Evolutionary conservation across 208 protist genomes (phyloP).

Genomic region (Acanthamoeba rhysodes): DNA sequence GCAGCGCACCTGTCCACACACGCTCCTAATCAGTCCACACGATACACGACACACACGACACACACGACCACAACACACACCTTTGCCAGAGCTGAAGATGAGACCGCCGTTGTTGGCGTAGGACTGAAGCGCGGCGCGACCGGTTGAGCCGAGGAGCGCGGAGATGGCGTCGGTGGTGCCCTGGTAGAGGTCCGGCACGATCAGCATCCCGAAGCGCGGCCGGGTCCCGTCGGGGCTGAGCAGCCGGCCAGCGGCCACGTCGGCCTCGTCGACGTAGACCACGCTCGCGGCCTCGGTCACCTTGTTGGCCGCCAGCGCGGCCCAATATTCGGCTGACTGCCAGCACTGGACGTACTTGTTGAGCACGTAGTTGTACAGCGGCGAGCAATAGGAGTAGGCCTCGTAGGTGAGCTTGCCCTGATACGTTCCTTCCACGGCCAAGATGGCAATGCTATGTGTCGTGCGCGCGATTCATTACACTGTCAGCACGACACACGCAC

Average conservation of each 20-base stretch:
- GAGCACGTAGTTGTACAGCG: slow-evolving; percentile 74
- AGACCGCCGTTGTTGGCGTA: slow-evolving; percentile 64
- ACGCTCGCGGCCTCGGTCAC: slow-evolving; percentile 59
- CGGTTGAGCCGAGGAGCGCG: not conserved
- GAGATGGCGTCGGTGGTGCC: slow-evolving; percentile 33
- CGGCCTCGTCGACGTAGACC: slow-evolving; percentile 50
- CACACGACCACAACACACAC: not conserved
- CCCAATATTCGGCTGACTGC: slow-evolving; percentile 48
- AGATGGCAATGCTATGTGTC: slow-evolving; percentile 74
- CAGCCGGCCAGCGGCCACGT: not conserved
- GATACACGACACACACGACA: not conserved
- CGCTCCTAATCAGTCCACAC: too few relatives aligned
- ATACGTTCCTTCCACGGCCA: slow-evolving; percentile 64
- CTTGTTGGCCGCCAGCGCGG: slow-evolving; percentile 1
- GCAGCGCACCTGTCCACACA: slow-evolving; percentile 9
- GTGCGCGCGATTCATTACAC: not conserved
- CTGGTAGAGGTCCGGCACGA: slow-evolving; percentile 69
- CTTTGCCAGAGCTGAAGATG: slow-evolving; percentile 73
- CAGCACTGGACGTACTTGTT: slow-evolving; percentile 74
- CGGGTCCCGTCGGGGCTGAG: slow-evolving; percentile 5
- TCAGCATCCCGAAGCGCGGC: slow-evolving; percentile 69
- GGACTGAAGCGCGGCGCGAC: not conserved
- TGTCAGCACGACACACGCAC: not conserved
- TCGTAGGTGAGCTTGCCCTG: slow-evolving; percentile 77
- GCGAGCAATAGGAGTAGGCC: slow-evolving; percentile 74